Conservation (phyloP, 108 stramenopile species). For the Cyclostephanos tholiformis region DNA sequence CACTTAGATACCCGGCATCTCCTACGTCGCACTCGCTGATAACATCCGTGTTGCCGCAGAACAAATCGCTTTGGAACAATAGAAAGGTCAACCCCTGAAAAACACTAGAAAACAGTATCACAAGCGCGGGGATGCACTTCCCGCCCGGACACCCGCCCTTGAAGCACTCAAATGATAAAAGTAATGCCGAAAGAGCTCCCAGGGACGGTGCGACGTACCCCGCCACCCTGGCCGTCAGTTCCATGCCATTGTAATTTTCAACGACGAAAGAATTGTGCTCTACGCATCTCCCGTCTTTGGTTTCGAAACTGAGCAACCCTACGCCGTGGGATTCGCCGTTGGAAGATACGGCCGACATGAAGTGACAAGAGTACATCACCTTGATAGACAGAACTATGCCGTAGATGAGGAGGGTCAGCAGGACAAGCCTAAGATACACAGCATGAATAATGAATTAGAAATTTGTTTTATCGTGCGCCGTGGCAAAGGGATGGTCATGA, state of each 20-base stretch:
- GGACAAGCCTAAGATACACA: not conserved
- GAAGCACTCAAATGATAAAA: constrained; percentile 30
- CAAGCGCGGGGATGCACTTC: constrained; percentile 34
- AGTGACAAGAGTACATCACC: constrained; percentile 5
- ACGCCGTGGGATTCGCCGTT: constrained; percentile 13
- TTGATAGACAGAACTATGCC: not conserved
- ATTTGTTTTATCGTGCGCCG: too few relatives aligned
- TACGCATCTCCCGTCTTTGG: constrained; percentile 21
- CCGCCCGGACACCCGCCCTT: constrained; percentile 28
- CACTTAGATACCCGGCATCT: constrained; percentile 29
- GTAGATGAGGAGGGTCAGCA: not conserved
- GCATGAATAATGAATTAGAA: not conserved
- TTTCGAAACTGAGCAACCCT: constrained; percentile 34
- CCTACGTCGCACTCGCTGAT: constrained; percentile 32
- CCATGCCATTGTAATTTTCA: constrained; percentile 48
- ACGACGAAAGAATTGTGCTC: constrained; percentile 37
- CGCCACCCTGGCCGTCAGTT: constrained; percentile 38
- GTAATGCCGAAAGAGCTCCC: constrained; percentile 12
- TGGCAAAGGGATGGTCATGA: too few relatives aligned
- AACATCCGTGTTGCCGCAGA: constrained; percentile 36
- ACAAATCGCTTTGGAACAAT: constrained; percentile 34
- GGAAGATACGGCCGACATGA: not conserved
- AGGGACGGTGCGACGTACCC: constrained; percentile 33
- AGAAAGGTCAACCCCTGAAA: constrained; percentile 44
- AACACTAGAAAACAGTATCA: constrained; percentile 7